A percentile compares a stretch with the other conserved stretches of the same genome.
phyloP scores from a whole-genome alignment of 78 protist species.

The Fonticula alba region DNA sequence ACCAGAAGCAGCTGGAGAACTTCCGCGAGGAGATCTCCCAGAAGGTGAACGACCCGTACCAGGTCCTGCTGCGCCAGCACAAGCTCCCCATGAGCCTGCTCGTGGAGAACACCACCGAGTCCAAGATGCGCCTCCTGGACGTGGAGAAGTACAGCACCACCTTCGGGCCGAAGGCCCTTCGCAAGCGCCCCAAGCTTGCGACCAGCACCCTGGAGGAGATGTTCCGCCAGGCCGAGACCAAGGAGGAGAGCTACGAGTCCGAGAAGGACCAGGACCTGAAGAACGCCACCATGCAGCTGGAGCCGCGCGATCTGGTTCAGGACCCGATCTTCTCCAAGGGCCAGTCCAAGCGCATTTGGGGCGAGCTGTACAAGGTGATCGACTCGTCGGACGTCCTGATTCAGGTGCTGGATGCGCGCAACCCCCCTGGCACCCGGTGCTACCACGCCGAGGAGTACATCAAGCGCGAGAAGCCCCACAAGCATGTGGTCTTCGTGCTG shows the following conservation, averaged over 20 bases:
- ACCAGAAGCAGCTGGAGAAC: slow-evolving; percentile 30
- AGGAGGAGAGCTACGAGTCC: not conserved
- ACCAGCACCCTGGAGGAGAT: not conserved
- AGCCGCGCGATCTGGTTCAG: slow-evolving; percentile 6
- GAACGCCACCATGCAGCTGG: not conserved
- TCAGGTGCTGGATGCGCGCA: slow-evolving; percentile 84
- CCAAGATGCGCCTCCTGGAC: slow-evolving; percentile 14
- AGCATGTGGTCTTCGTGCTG: slow-evolving; percentile 89
- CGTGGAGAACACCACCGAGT: slow-evolving; percentile 5
- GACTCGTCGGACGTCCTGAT: slow-evolving; percentile 88
- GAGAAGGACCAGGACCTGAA: not conserved
- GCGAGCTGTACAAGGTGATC: slow-evolving; percentile 77
- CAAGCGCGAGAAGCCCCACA: slow-evolving; percentile 62
- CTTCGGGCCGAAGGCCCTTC: slow-evolving; percentile 64
- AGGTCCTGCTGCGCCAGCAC: slow-evolving; percentile 24
- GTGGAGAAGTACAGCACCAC: slow-evolving; percentile 61
- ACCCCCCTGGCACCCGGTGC: slow-evolving; percentile 94
- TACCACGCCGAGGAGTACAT: slow-evolving; percentile 31
- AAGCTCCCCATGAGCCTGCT: slow-evolving; percentile 50
- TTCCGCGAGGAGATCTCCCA: slow-evolving; percentile 36
- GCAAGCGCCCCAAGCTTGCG: slow-evolving; percentile 61
- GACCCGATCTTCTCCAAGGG: slow-evolving; percentile 73
- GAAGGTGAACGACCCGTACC: slow-evolving; percentile 46
- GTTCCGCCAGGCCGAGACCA: slow-evolving; percentile 6
- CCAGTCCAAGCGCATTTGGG: slow-evolving; percentile 80